A percentile compares a stretch with the other conserved stretches of the same genome.
Evolutionary conservation across 1,284 basidiomycete species (phyloP).

Genomic region (Ceratobasidium sp.): DNA sequence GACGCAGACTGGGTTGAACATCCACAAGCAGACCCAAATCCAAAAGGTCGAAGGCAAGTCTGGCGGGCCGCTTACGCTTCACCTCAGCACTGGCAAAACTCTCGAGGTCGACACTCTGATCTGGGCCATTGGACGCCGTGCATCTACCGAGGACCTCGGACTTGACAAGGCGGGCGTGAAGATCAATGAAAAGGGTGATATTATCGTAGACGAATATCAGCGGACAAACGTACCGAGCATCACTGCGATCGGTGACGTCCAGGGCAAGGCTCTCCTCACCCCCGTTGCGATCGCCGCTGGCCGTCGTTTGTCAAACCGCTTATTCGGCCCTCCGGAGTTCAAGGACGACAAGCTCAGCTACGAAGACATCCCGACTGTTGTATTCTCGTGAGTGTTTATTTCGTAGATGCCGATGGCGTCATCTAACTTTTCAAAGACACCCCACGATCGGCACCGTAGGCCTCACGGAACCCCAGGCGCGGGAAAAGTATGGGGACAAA

Average conservation of each 20-base stretch:
- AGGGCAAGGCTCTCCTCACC: slow-evolving; percentile 90
- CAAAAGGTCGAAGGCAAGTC: slow-evolving; percentile 76
- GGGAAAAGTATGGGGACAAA: slow-evolving; percentile 82
- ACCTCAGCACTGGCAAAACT: slow-evolving; percentile 72
- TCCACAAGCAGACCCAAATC: slow-evolving; percentile 84
- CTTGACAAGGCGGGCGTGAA: slow-evolving; percentile 78
- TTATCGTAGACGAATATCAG: slow-evolving; percentile 92
- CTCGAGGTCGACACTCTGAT: slow-evolving; percentile 88
- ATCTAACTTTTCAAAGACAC: slow-evolving; percentile 62
- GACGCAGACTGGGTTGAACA: slow-evolving; percentile 86
- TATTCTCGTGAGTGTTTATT: slow-evolving; percentile 80
- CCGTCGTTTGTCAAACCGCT: slow-evolving; percentile 82
- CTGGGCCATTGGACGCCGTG: slow-evolving; percentile 93
- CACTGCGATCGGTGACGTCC: slow-evolving; percentile 89
- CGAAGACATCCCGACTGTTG: slow-evolving; percentile 89
- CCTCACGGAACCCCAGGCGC: slow-evolving; percentile 88
- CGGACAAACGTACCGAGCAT: slow-evolving; percentile 76
- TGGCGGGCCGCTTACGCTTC: slow-evolving; percentile 68
- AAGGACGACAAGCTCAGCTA: slow-evolving; percentile 90
- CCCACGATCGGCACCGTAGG: slow-evolving; percentile 93
- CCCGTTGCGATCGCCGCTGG: slow-evolving; percentile 99
- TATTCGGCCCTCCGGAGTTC: slow-evolving; percentile 86
- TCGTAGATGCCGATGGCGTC: background rate
- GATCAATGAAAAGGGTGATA: slow-evolving; percentile 77
- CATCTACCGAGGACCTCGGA: slow-evolving; percentile 80